Conservation (phyloP, 371 early-diverging fungal species). For the Coelomomyces lativittatus region DNA sequence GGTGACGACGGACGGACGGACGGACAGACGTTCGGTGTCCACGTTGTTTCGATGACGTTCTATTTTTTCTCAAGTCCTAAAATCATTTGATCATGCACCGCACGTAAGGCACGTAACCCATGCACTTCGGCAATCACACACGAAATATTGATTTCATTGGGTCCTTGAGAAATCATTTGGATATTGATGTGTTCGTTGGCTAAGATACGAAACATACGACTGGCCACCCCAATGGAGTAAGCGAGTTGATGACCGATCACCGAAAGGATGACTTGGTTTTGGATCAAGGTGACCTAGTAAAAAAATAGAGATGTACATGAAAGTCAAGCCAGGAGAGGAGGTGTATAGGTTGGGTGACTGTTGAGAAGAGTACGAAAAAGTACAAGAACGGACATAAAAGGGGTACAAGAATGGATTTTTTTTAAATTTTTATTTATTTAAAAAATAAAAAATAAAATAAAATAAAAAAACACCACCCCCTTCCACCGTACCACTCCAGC, state of each 20-base stretch:
- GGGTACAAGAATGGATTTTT: too few relatives aligned
- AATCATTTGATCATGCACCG: constrained; percentile 51
- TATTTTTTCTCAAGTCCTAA: background rate
- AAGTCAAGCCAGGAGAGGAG: too few relatives aligned
- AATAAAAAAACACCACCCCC: too few relatives aligned
- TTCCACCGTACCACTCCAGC: too few relatives aligned
- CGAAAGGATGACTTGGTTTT: constrained; percentile 79
- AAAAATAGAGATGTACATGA: background rate
- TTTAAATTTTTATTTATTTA: too few relatives aligned
- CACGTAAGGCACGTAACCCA: constrained; percentile 57
- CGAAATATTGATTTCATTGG: constrained; percentile 88
- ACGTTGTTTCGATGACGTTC: too few relatives aligned
- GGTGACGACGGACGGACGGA: too few relatives aligned
- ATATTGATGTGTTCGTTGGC: constrained; percentile 79
- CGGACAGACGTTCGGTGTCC: too few relatives aligned
- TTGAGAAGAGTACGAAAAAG: too few relatives aligned
- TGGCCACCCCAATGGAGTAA: constrained; percentile 84
- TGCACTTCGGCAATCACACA: constrained; percentile 72
- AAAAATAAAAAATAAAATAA: too few relatives aligned
- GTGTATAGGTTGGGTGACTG: too few relatives aligned
- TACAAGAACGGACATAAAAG: too few relatives aligned
- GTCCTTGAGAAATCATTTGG: constrained; percentile 96
- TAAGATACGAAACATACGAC: constrained; percentile 77
- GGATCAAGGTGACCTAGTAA: constrained; percentile 40
- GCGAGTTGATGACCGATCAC: constrained; percentile 90